A percentile compares a stretch with the other conserved stretches of the same genome.
Conservation (phyloP, 1,284 basidiomycete genomes). For the Paramarasmius palmivorus region DNA sequence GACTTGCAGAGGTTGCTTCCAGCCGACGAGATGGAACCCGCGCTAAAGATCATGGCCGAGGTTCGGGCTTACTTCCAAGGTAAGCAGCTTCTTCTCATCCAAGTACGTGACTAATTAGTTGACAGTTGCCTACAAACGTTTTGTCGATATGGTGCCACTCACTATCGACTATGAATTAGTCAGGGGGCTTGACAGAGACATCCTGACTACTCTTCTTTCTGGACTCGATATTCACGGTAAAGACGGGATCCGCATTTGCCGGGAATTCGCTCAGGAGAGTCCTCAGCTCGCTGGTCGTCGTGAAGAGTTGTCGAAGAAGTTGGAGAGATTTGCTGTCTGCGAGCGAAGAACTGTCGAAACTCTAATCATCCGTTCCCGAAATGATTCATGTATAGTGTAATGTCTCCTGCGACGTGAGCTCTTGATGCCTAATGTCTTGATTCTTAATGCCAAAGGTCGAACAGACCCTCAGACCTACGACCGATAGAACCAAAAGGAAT, state of each 20-base stretch:
- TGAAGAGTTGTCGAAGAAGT: conserved; percentile 50
- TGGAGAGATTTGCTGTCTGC: no score
- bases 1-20: conserved; percentile 57
- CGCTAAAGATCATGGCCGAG: conserved; percentile 66
- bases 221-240: conserved; percentile 47
- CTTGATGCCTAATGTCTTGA: no score
- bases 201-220: conserved; percentile 36
- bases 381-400: no score
- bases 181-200: conserved; percentile 42
- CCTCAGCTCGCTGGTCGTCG: conserved; percentile 43
- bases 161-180: conserved; percentile 67
- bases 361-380: no score
- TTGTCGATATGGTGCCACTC: conserved; percentile 61
- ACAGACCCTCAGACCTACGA: no score
- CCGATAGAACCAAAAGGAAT: no score
- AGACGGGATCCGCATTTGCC: conserved; percentile 49
- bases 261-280: conserved; percentile 56
- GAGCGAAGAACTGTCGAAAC: no score
- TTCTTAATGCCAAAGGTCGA: no score
- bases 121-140: conserved; percentile 69
- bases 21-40: conserved; percentile 52
- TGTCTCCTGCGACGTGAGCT: no score
- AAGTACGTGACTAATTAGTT: background rate
- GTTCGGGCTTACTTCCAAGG: conserved; percentile 76
- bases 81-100: conserved; percentile 20